phyloP scores from a whole-genome alignment of 2,329 filamentous ascomycete genomes.

The Aspergillus sp. region DNA sequence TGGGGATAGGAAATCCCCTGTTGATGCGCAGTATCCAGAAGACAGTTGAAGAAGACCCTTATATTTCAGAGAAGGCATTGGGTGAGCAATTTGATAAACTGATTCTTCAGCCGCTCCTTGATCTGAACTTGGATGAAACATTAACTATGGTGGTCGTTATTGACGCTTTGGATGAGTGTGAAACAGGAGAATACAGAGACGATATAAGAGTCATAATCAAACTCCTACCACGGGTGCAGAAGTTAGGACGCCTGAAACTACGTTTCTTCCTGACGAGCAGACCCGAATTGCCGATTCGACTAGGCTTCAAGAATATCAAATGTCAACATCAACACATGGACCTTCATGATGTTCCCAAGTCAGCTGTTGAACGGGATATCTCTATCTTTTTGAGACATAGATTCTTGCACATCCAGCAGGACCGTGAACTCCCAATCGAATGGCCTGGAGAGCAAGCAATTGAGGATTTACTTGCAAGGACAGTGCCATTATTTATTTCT shows the following conservation, averaged over 20 bases:
- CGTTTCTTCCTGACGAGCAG: neutral
- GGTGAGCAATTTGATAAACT: conserved; percentile 29
- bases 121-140: neutral
- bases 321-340: neutral
- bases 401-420: too few relatives aligned
- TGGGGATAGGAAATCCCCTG: conserved; percentile 19
- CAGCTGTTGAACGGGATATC: neutral
- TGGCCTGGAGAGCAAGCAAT: too few relatives aligned
- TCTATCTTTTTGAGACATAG: too few relatives aligned
- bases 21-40: conserved; percentile 21
- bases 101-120: conserved; percentile 21
- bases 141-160: neutral
- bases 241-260: neutral
- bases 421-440: too few relatives aligned
- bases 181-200: neutral
- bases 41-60: conserved; percentile 21
- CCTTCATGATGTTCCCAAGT: neutral
- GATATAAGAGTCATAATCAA: neutral
- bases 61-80: conserved; percentile 23
- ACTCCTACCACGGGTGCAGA: neutral
- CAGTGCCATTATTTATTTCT: neutral
- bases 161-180: neutral
- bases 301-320: neutral
- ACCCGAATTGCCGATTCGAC: neutral
- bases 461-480: too few relatives aligned